Conservation (phyloP, 1,139 yeast genomes). For the Nakaseomyces bracarensis region DNA sequence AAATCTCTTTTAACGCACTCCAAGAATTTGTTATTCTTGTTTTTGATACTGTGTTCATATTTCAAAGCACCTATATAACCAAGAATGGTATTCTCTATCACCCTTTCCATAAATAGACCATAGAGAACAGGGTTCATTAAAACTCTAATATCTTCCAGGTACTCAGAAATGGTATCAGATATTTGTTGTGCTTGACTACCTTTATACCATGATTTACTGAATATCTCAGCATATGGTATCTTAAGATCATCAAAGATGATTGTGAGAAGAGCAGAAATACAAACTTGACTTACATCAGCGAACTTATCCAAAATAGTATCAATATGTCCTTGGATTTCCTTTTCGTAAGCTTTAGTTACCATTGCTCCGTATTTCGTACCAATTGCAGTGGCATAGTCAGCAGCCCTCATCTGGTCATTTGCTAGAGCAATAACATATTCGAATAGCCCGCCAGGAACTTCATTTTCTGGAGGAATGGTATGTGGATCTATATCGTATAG, state of each 20-base stretch:
- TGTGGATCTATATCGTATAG: conserved; percentile 32
- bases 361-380: conserved; percentile 54
- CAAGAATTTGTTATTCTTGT: conserved; percentile 37
- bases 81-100: conserved; percentile 43
- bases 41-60: conserved; percentile 34
- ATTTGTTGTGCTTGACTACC: conserved; percentile 49
- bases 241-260: conserved; percentile 66
- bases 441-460: conserved; percentile 66
- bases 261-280: conserved; percentile 54
- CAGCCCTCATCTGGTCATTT: conserved; percentile 81
- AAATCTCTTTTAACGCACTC: conserved; percentile 65
- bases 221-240: conserved; percentile 40
- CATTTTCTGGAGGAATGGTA: conserved; percentile 41
- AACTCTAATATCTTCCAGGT: conserved; percentile 51
- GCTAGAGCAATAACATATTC: conserved; percentile 81
- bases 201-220: conserved; percentile 44
- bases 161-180: conserved; percentile 67
- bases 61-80: conserved; percentile 43
- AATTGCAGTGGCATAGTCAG: conserved; percentile 69
- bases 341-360: conserved; percentile 58
- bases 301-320: conserved; percentile 66
- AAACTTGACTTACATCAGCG: conserved; percentile 64
- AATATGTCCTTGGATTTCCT: conserved; percentile 46
- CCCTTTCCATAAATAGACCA: conserved; percentile 45
- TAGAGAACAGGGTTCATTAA: conserved; percentile 44